phyloP scores from a whole-genome alignment of 805 yeast species.

The Zygosaccharomyces bailii region DNA sequence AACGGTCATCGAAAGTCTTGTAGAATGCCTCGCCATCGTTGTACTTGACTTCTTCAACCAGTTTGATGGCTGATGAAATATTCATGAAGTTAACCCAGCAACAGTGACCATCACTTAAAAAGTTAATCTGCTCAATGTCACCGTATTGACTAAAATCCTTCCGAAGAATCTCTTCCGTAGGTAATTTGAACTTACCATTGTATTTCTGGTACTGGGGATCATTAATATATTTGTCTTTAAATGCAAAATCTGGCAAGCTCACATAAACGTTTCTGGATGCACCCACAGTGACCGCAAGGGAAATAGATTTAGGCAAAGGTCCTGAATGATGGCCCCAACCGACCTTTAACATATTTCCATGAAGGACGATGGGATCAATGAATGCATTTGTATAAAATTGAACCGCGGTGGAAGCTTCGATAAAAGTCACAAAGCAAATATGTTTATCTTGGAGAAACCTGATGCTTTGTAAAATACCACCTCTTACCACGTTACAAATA shows the following conservation, averaged over 20 bases:
- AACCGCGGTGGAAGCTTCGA: slow-evolving; percentile 61
- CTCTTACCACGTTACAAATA: slow-evolving; percentile 70
- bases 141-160: slow-evolving; percentile 64
- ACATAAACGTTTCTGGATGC: slow-evolving; percentile 77
- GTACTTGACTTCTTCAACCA: slow-evolving; percentile 53
- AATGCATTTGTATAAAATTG: slow-evolving; percentile 61
- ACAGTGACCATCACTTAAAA: slow-evolving; percentile 63
- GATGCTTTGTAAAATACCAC: slow-evolving; percentile 67
- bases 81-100: slow-evolving; percentile 71
- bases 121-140: slow-evolving; percentile 71
- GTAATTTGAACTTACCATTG: slow-evolving; percentile 36
- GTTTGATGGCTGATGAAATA: slow-evolving; percentile 58
- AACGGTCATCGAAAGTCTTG: slow-evolving; percentile 43
- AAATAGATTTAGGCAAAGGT: slow-evolving; percentile 51
- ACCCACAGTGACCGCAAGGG: slow-evolving; percentile 64
- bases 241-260: slow-evolving; percentile 48
- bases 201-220: slow-evolving; percentile 35
- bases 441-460: slow-evolving; percentile 49
- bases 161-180: slow-evolving; percentile 49
- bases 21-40: slow-evolving; percentile 37
- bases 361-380: slow-evolving; percentile 56
- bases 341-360: slow-evolving; percentile 57
- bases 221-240: slow-evolving; percentile 36
- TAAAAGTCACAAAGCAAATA: slow-evolving; percentile 66
- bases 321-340: slow-evolving; percentile 75